Evolutionary conservation across 139 green algal genomes (phyloP), one percentile per base, ranked within the genome.

Genomic region (Micromonas commoda): DNA sequence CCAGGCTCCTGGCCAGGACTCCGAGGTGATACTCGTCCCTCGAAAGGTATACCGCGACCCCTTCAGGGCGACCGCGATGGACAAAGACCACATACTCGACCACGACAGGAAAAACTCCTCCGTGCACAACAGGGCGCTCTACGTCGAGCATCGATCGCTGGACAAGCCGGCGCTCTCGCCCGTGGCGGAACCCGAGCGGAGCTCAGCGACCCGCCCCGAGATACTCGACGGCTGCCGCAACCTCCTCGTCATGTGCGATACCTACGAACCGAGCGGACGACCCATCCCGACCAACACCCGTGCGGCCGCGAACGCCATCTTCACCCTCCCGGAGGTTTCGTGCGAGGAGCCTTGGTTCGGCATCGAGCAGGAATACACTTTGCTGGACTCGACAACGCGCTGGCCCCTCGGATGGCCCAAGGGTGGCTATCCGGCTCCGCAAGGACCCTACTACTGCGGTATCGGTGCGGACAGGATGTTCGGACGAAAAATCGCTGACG

Each of bases 361-460:
- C 54, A 96, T 97, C 69, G 94, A 97, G 89, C 88, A 96, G 87
- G 95, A 99, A 89, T 99, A 99, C 90, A 97, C 95, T 0, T 85
- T 99, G 81, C 90, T 98, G 0, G 91, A 98, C 85, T 81, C 93
- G 13, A 85, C 86, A 53, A 97, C 89, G 81, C 95, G 96, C 82
- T 99, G 95, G 95, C 95, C 95, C 4, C 87, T 99, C 64, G 66
- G 71, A 21, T 97, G 93, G 93, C 93, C 93, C 60, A 86, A 86
- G 71, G 89, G 88, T 71, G 93, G 93, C 57, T 98, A 90, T 89
- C 93, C 93, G 2, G 91, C 88, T 0, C 88, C 90, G 63, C 92
- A 97, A 87, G 94, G 94, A 37, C 95, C 94, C 37, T 98, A 97
- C 91, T 99, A 98, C 87, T 99, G 95, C 90, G 94, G 93, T 45